phyloP scores from a whole-genome alignment of 2,329 filamentous ascomycete genomes.

The Xylariaceae sp. region DNA sequence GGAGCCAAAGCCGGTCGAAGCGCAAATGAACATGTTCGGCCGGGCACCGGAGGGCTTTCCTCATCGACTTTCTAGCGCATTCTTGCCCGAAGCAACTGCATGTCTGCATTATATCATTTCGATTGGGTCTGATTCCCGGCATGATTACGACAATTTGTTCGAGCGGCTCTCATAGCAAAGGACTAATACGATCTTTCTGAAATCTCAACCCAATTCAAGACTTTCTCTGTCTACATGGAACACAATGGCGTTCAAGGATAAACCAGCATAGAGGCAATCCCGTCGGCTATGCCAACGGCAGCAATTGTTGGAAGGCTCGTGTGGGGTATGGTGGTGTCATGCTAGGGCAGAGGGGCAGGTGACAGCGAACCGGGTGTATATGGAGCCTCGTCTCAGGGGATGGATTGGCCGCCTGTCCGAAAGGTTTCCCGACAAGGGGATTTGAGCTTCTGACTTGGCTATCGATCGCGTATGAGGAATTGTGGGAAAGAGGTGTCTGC shows the following conservation, averaged over 20 bases:
- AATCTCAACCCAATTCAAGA: conserved; percentile 17
- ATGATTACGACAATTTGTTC: conserved; percentile 12
- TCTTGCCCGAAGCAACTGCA: no score
- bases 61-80: no score
- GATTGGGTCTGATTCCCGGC: conserved; percentile 6
- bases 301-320: conserved; percentile 20
- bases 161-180: conserved; percentile 13
- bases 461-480: neutral
- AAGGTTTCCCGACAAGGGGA: conserved; percentile 3
- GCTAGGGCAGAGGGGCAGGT: no score
- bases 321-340: conserved; percentile 15
- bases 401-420: conserved; percentile 7
- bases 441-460: no score
- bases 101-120: no score
- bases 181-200: conserved; percentile 22
- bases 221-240: conserved; percentile 21
- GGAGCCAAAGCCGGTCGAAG: conserved; percentile 54
- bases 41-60: no score
- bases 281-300: conserved; percentile 22
- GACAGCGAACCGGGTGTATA: no score
- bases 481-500: neutral
- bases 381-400: no score
- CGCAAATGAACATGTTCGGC: conserved; percentile 44
- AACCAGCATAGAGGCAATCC: conserved; percentile 25
- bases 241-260: conserved; percentile 27